Evolutionary conservation across 129 eudicot species (phyloP).

Genomic region (Flaveria bidentis): DNA sequence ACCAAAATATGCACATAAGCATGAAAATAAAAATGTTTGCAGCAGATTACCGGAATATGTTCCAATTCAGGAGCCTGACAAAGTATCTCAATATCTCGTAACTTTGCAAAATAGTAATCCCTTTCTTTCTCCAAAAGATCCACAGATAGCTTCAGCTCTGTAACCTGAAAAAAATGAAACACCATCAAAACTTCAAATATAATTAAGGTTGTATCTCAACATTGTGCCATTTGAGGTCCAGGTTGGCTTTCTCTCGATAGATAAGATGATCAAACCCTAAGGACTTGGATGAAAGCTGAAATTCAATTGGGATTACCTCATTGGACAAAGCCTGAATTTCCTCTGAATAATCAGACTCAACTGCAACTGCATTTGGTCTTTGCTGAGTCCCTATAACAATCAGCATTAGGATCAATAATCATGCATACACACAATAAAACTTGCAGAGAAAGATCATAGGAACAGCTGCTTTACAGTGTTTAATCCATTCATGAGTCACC

Average conservation of each 20-base stretch:
- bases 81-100: constrained; percentile 81
- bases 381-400: constrained; percentile 47
- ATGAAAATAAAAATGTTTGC: not conserved
- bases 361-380: constrained; percentile 32
- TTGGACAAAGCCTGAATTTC: constrained; percentile 63
- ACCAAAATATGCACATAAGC: constrained; percentile 6
- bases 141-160: constrained; percentile 78
- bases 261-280: constrained; percentile 2
- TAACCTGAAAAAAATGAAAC: constrained; percentile 45
- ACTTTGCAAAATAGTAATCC: constrained; percentile 83
- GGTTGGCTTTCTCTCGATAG: not conserved
- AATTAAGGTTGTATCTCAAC: not conserved
- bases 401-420: constrained; percentile 25
- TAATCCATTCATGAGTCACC: constrained; percentile 1
- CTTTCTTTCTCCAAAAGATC: constrained; percentile 87
- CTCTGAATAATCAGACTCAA: constrained; percentile 40
- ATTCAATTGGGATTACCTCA: constrained; percentile 49
- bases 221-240: not conserved
- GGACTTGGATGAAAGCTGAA: not conserved
- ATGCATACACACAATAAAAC: not conserved
- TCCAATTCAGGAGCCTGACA: constrained; percentile 81
- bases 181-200: constrained; percentile 9
- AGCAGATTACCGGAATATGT: constrained; percentile 56
- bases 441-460: not conserved
- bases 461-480: not conserved